Evolutionary conservation across 352 stramenopile genomes (phyloP), one percentile per base, ranked within the genome.

Genomic region (Phytopythium mirpurense): DNA sequence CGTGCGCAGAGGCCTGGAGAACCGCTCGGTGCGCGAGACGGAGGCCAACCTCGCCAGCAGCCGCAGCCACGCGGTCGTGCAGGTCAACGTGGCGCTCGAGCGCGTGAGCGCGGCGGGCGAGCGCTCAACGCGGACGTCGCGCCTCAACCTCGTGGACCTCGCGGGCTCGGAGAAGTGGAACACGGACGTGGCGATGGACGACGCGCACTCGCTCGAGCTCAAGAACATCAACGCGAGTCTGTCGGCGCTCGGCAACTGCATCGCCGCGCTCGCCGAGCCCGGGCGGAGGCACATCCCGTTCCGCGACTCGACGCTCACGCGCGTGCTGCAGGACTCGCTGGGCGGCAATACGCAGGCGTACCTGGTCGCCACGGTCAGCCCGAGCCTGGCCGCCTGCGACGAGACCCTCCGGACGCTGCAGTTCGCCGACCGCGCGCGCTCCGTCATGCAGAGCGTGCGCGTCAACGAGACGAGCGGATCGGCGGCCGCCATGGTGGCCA

Each of bases 161-260:
- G 83, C 83, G 1, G 83, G 83, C 0, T 90, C 76, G 0, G 80
- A 93, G 51, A 91, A 91, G 54, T 93, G 83, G 83, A 93, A 91
- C 62, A 90, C 77, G 0, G 76, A 86, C 9, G 14, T 86, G 3
- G 62, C 83, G 14, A 88, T 91, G 70, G 76, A 85, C 35, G 81
- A 88, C 9, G 63, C 68, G 11, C 83, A 86, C 47, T 85, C 78
- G 2, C 54, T 80, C 41, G 87, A 96, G 54, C 74, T 95, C 32
- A 93, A 94, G 57, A 90, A 81, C 49, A 98, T 98, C 60, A 98
- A 97, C 64, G 86, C 85, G 41, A 94, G 77, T 34, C 56, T 98
- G 19, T 96, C 83, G 1, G 91, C 90, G 3, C 69, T 97, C 0
- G 91, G 91, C 5, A 95, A 97, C 56, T 96, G 93, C 31, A 96